Evolutionary conservation across 176 grass and related monocot genomes (phyloP).

Genomic region (Oryza glumipatula): DNA sequence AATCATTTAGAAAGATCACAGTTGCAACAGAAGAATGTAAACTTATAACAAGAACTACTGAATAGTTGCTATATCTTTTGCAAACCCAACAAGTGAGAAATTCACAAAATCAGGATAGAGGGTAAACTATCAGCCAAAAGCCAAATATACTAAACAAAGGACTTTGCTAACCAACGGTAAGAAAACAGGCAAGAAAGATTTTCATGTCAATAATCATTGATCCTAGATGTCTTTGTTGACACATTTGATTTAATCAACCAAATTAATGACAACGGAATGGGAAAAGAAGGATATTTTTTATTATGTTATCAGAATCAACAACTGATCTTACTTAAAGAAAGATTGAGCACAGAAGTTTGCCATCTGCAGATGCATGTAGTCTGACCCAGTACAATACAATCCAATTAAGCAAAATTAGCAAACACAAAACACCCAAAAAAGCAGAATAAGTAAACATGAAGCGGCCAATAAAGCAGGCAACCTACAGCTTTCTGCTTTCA

Average conservation of each 20-base stretch:
- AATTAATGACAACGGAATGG: not conserved
- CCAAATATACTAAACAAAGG: not conserved
- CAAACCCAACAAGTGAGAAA: constrained; percentile 8
- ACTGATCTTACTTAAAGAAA: constrained; percentile 3
- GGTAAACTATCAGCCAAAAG: constrained; percentile 23
- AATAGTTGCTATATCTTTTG: constrained; percentile 14
- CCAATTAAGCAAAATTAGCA: constrained; percentile 33
- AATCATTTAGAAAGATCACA: constrained; percentile 13
- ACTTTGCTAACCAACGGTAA: not conserved
- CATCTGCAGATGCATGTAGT: constrained; percentile 25
- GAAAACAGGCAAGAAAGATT: not conserved
- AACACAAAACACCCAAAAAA: constrained; percentile 9
- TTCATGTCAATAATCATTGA: not conserved
- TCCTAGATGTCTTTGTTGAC: not conserved
- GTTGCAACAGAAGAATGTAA: not conserved
- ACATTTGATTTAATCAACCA: not conserved
- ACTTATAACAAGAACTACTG: not conserved
- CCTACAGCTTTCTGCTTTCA: not conserved
- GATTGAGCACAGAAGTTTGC: not conserved
- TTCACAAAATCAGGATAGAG: not conserved
- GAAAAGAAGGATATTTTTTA: not conserved
- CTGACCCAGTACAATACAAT: constrained; percentile 2
- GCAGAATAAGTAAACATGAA: not conserved
- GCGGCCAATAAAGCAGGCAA: constrained; percentile 9
- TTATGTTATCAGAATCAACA: constrained; percentile 18